Evolutionary conservation across 345 rosid genomes (phyloP), one percentile per base, ranked within the genome.

Genomic region (Eucalyptus marginata): DNA sequence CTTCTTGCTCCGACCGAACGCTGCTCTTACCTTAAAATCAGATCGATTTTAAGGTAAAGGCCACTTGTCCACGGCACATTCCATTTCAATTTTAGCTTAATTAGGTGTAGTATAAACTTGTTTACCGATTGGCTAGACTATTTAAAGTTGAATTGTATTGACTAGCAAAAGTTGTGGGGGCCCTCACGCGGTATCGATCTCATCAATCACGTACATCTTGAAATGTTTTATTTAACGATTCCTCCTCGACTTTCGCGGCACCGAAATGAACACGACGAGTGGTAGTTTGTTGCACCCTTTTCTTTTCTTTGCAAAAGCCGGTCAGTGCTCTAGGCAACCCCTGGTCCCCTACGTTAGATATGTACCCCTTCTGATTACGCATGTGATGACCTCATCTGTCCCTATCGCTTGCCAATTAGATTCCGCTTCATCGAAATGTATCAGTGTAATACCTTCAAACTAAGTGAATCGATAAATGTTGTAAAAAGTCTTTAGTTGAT

Each of bases 331-430:
- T 9, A 56, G 62, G 62, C 62, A 9, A 24, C 62, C 29, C 62
- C 62, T 24, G 6, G 29, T 22, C 29, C 29, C 27, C 29, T 24
- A 56, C 62, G 62, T 56, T 56, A 56, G 62, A 56, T 24, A 56
- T 56, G 24, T 13, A 56, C 58, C 58, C 58, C 24, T 52, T 7
- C 0, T 52, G 58, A 1, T 18, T 18, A 18, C 58, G 58, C 25
- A 52, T 52, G 25, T 3, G 58, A 52, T 20, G 52, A 24, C 62
- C 6, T 24, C 62, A 9, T 56, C 13, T 24, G 58, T 52, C 58
- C 58, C 58, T 52, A 3, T 52, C 58, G 58, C 58, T 52, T 52
- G 10, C 58, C 20, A 18, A 0, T 52, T 52, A 0, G 58, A 52
- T 52, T 52, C 58, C 58, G 58, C 58, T 52, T 52, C 58, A 52